A percentile compares a stretch with the other conserved stretches of the same genome.
These are phyloP conservation scores for Lentinus brumalis DNA, from an alignment of 768 basidiomycete species.

Conservation along the genomic window DNA sequence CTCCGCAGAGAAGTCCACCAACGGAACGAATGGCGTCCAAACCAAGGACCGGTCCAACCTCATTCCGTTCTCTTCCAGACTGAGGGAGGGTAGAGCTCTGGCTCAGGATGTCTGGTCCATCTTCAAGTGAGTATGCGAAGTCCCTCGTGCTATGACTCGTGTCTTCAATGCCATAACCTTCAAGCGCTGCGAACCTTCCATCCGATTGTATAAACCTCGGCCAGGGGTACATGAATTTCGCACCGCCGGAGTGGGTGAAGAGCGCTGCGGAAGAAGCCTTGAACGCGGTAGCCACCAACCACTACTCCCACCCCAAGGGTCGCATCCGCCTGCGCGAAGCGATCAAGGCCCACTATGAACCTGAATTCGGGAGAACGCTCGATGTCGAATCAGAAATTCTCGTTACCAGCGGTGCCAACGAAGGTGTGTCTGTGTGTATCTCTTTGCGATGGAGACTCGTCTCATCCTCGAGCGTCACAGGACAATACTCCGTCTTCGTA, in stretches of 20 bases:
- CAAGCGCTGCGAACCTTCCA: conserved; percentile 84
- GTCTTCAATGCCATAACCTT: background rate
- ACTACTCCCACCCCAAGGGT: conserved; percentile 92
- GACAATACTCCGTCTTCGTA: conserved; percentile 90
- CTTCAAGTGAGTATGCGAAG: conserved; percentile 77
- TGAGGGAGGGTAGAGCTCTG: conserved; percentile 74
- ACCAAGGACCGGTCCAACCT: conserved; percentile 35
- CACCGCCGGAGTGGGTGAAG: conserved; percentile 79
- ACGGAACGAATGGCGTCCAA: conserved; percentile 18
- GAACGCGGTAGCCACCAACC: conserved; percentile 62
- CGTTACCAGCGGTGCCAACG: conserved; percentile 96
- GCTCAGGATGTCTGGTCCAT: conserved; percentile 91
- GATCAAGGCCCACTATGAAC: conserved; percentile 77
- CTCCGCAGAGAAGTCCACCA: conserved; percentile 14
- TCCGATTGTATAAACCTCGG: conserved; percentile 94
- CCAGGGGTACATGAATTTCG: conserved; percentile 89
- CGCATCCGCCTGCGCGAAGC: conserved; percentile 86
- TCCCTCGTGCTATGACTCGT: conserved; percentile 33
- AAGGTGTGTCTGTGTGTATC: conserved; percentile 56
- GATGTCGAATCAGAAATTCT: conserved; percentile 87
- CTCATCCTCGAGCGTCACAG: conserved; percentile 39
- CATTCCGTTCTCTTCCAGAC: conserved; percentile 70
- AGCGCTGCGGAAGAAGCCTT: conserved; percentile 75
- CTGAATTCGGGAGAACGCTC: conserved; percentile 66
- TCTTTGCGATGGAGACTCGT: conserved; percentile 10